A percentile compares a stretch with the other conserved stretches of the same genome.
phyloP scores from a whole-genome alignment of 352 stramenopile species.

The Paralagenidium karlingii region DNA sequence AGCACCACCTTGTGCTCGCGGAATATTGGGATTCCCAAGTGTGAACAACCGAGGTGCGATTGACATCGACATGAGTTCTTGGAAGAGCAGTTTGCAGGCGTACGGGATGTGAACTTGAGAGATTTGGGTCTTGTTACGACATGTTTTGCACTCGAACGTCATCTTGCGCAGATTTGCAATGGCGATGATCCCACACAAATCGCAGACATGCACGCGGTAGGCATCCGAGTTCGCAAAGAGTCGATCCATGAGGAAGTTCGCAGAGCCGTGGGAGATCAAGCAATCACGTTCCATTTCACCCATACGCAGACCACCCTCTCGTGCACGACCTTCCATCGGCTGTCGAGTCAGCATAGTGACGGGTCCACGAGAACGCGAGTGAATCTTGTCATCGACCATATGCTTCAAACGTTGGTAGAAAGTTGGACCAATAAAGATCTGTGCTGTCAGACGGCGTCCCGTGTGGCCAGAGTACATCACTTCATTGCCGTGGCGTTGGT shows the following conservation, averaged over 20 bases:
- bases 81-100: conserved; percentile 99
- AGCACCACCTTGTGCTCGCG: conserved; percentile 18
- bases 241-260: conserved; percentile 98
- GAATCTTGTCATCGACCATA: conserved; percentile 99
- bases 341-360: conserved; percentile 98
- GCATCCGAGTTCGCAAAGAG: conserved; percentile 99
- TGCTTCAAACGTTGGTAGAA: conserved; percentile 99
- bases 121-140: conserved; percentile 91
- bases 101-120: conserved; percentile 98
- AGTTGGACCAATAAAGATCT: conserved; percentile 99
- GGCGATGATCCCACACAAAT: conserved; percentile 98
- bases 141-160: conserved; percentile 96
- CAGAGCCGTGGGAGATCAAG: conserved; percentile 98
- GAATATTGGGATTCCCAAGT: conserved; percentile 62
- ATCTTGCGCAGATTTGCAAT: conserved; percentile 98
- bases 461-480: conserved; percentile 99
- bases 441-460: conserved; percentile 89
- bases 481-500: conserved; percentile 99
- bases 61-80: conserved; percentile 99
- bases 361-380: conserved; percentile 90
- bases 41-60: conserved; percentile 98
- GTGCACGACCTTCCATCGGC: conserved; percentile 96
- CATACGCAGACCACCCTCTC: conserved; percentile 98
- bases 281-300: conserved; percentile 99
- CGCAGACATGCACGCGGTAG: conserved; percentile 98